Evolutionary conservation across 2,329 filamentous ascomycete genomes (phyloP).

Genomic region (Chaetoscypha palmicola): DNA sequence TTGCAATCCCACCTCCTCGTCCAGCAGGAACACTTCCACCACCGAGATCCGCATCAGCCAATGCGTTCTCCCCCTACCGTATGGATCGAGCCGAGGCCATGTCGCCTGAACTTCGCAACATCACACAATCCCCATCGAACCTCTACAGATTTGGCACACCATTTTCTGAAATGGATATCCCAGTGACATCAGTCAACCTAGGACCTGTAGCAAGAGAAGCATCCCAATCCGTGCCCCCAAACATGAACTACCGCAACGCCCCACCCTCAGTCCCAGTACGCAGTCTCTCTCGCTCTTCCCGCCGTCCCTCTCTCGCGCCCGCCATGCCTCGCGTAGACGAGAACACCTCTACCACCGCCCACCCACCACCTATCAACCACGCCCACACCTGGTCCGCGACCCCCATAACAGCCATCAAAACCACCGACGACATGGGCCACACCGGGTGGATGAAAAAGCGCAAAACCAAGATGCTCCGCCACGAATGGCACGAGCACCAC

Average conservation of each 20-base stretch:
- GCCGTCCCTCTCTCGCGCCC: conserved; percentile 61
- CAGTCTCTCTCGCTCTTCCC: conserved; percentile 42
- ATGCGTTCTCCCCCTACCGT: conserved; percentile 41
- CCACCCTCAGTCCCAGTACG: conserved; percentile 25
- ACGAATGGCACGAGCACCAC: conserved; percentile 91
- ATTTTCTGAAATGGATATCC: conserved; percentile 85
- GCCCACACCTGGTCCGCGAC: conserved; percentile 22
- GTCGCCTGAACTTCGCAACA: conserved; percentile 48
- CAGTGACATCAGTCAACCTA: conserved; percentile 63
- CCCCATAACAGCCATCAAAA: conserved; percentile 19
- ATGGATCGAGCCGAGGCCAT: conserved; percentile 46
- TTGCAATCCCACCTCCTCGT: conserved; percentile 46
- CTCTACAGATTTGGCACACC: conserved; percentile 77
- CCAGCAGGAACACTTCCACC: conserved; percentile 19
- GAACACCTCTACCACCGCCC: conserved; percentile 37
- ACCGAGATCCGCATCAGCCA: conserved; percentile 27
- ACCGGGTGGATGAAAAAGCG: conserved; percentile 93
- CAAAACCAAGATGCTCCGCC: conserved; percentile 77
- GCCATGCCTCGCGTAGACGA: conserved; percentile 63
- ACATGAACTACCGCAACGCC: conserved; percentile 70
- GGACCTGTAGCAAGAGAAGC: conserved; percentile 70
- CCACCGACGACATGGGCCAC: conserved; percentile 53
- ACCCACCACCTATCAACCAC: conserved; percentile 22
- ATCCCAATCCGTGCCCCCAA: conserved; percentile 87
- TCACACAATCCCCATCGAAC: conserved; percentile 44